These are phyloP conservation scores for Penicillium parvum DNA, from an alignment of 495 filamentous ascomycete genomes.

Conservation along the genomic window DNA sequence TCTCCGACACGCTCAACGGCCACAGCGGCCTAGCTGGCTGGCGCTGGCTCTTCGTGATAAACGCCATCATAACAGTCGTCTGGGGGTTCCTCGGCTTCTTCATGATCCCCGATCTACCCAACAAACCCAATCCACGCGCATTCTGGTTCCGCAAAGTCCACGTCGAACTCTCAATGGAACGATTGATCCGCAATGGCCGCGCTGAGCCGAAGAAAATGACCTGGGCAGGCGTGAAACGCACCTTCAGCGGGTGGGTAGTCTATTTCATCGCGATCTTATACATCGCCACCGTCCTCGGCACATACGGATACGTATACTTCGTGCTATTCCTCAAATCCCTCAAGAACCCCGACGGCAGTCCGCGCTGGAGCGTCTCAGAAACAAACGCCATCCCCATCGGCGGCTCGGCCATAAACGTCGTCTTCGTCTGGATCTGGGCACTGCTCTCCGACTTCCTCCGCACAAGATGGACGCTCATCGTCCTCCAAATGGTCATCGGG, in stretches of 20 bases:
- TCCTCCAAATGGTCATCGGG: conserved; percentile 23
- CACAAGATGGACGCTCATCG: conserved; percentile 27
- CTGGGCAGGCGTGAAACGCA: conserved; percentile 25
- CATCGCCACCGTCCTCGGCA: conserved; percentile 28
- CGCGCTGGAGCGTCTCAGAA: conserved; percentile 21
- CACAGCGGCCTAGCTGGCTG: conserved; percentile 56
- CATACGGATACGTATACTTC: conserved; percentile 32
- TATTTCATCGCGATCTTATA: conserved; percentile 29
- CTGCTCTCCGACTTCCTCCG: conserved; percentile 25
- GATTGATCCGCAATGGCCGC: conserved; percentile 27
- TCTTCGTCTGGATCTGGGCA: conserved; percentile 34
- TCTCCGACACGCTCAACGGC: conserved; percentile 47
- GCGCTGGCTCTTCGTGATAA: conserved; percentile 63
- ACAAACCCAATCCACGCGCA: conserved; percentile 27
- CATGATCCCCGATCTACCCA: conserved; percentile 51
- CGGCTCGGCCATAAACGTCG: conserved; percentile 31
- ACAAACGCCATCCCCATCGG: conserved; percentile 32
- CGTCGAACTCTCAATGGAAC: conserved; percentile 25
- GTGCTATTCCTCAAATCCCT: conserved; percentile 28
- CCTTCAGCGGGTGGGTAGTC: conserved; percentile 29
- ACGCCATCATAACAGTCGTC: conserved; percentile 44
- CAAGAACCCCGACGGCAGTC: conserved; percentile 22
- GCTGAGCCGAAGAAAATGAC: conserved; percentile 30
- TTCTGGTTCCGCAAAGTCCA: conserved; percentile 31
- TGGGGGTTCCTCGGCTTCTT: conserved; percentile 57